Conservation (phyloP, 2,329 filamentous ascomycete species). For the Xylariaceae sp. region DNA sequence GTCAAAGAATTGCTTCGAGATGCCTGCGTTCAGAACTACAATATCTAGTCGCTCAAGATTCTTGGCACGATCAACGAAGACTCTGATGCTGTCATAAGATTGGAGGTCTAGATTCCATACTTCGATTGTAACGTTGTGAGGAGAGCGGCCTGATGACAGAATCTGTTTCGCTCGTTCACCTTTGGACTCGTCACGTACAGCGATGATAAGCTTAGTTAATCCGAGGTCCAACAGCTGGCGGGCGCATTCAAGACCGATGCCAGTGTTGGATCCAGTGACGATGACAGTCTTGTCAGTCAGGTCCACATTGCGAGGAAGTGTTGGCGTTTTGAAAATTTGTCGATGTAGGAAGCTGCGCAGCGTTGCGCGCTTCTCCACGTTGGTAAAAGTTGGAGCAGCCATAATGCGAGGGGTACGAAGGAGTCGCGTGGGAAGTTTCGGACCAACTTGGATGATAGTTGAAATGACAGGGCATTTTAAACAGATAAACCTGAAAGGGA, state of each 20-base stretch:
- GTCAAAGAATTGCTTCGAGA: background rate
- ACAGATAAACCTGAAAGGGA: too few species aligned
- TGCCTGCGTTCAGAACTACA: constrained; percentile 1
- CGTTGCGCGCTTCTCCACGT: constrained; percentile 8
- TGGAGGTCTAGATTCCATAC: constrained; percentile 8
- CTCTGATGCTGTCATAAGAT: constrained; percentile 1
- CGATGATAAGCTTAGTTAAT: constrained; percentile 7
- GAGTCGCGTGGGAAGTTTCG: too few species aligned
- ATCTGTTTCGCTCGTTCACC: background rate
- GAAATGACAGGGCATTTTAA: too few species aligned
- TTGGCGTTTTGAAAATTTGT: constrained; percentile 5
- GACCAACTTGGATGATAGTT: too few species aligned
- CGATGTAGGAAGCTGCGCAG: background rate
- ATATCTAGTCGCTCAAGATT: constrained; percentile 6
- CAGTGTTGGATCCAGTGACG: constrained; percentile 8
- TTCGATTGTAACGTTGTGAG: constrained; percentile 2
- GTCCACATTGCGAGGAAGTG: background rate
- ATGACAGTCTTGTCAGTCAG: constrained; percentile 5
- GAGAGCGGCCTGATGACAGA: background rate
- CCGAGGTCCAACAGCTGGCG: constrained; percentile 6
- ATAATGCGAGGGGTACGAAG: background rate
- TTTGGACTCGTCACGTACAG: constrained; percentile 1
- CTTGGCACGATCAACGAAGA: background rate
- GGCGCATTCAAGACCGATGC: constrained; percentile 9
- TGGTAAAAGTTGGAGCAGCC: constrained; percentile 1